A percentile compares a stretch with the other conserved stretches of the same genome.
phyloP scores from a whole-genome alignment of 352 stramenopile species.

The Phytophthora foliorum region DNA sequence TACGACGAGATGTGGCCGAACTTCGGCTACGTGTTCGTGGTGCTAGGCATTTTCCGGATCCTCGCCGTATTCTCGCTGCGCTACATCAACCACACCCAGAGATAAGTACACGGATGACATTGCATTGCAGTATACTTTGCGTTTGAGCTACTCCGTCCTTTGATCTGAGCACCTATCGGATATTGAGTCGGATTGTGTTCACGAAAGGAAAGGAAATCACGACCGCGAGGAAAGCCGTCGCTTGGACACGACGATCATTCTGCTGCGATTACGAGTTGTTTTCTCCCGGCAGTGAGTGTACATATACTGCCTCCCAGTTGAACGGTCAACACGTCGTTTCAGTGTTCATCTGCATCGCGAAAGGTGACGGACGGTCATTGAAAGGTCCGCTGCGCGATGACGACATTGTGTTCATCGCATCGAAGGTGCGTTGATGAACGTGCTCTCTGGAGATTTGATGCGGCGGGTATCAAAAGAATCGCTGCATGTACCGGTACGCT shows the following conservation, averaged over 20 bases:
- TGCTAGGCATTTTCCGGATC: constrained; percentile 39
- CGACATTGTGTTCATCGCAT: constrained; percentile 21
- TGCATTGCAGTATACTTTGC: background rate
- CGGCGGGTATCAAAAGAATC: background rate
- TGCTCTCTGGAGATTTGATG: background rate
- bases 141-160: background rate
- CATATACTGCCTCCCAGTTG: background rate
- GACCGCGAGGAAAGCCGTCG: no score
- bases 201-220: no score
- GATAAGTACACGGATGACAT: constrained; percentile 24
- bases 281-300: no score
- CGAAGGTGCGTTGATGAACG: constrained; percentile 1
- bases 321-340: constrained; percentile 7
- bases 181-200: no score
- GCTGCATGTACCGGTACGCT: no score
- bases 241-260: constrained; percentile 2
- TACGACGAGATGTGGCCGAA: constrained; percentile 41
- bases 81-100: constrained; percentile 58
- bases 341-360: constrained; percentile 2
- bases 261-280: constrained; percentile 8
- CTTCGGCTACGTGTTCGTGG: constrained; percentile 40
- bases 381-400: background rate
- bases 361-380: background rate
- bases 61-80: constrained; percentile 43
- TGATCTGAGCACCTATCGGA: no score